Base-by-base conservation (phyloP, 2,329 filamentous ascomycete genomes). In the Ciborinia camelliae region DNA sequence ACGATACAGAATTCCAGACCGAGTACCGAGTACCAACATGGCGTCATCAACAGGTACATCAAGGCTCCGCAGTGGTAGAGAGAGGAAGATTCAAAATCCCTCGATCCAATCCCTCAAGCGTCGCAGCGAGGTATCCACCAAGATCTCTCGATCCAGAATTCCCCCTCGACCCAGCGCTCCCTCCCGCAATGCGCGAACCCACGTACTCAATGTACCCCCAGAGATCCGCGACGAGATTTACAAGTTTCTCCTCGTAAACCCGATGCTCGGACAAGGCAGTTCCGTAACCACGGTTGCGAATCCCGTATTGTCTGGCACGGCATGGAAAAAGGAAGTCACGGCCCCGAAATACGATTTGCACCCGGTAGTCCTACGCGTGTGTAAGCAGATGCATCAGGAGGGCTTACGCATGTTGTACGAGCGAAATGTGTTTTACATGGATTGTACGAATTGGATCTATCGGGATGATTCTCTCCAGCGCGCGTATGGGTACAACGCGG, bases 391-490 rank as follows among this genome's bases (percentile, higher is more conserved):
- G 28, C 35, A 58, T 23, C 12, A 45, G 1, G 54, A 47, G 4
- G 55, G 55, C 7, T 15, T 32, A 4, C n/a, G 35, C 0, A 32
- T 47, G 1, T 15, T 58, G 2, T 58, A 58, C 30, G 39, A 47
- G n/a, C 26, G n/a, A 4, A 58, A 58, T 18, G n/a, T 18, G 6
- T 58, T 58, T 3, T 47, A 47, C 28, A 47, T 47, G 55, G 55
- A 58, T 18, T 58, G 55, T 28, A 58, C 55, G 0, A 47, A 58
- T 18, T 58, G 55, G 55, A 47, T 58, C 2, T 58, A 58, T 58
- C 55, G 41, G 4, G 26, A 30, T 6, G 23, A 14, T 8, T 4
- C 7, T 3, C 2, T 35, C 3, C 4, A 20, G 10, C 30, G 30
- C 14, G 18, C 26, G 7, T 41, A 41, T 28, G 23, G 14, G 9